A percentile compares a stretch with the other conserved stretches of the same genome.
These are phyloP conservation scores for Botrytis pseudocinerea DNA, from an alignment of 2,329 filamentous ascomycete species.

Conservation along the genomic window DNA sequence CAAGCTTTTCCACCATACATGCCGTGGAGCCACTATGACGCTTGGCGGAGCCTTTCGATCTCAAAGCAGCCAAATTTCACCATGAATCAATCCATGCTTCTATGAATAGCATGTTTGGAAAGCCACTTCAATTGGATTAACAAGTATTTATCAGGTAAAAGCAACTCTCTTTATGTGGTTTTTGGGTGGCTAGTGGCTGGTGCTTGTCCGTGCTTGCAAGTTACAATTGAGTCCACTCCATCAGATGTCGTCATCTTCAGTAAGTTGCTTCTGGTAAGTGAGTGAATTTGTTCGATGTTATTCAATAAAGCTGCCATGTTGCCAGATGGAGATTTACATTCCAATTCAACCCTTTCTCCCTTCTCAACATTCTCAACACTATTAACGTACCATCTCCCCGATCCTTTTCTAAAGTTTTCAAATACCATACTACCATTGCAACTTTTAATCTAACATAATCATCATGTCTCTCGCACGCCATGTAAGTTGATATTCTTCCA, in stretches of 20 bases:
- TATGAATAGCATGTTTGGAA: not conserved
- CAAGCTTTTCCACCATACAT: slow-evolving; percentile 23
- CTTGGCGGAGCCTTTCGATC: slow-evolving; percentile 1
- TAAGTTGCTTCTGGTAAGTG: not conserved
- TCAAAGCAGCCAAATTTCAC: not conserved
- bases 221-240: not conserved
- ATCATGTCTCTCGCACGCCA: slow-evolving; percentile 53
- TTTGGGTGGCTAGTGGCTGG: not conserved
- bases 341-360: not conserved
- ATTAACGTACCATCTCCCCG: not conserved
- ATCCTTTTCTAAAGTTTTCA: not conserved
- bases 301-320: not conserved
- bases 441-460: not conserved
- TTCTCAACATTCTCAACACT: not conserved
- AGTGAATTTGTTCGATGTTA: not conserved
- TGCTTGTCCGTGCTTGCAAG: not conserved
- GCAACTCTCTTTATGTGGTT: not conserved
- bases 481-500: slow-evolving; percentile 38
- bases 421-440: not conserved
- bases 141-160: slow-evolving; percentile 7
- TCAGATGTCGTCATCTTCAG: slow-evolving; percentile 5
- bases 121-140: not conserved
- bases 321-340: not conserved
- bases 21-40: slow-evolving; percentile 17
- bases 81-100: slow-evolving; percentile 8